Evolutionary conservation across 495 filamentous ascomycete species (phyloP), one percentile per base, ranked within the genome.

Genomic region (Xylaria intraflava): DNA sequence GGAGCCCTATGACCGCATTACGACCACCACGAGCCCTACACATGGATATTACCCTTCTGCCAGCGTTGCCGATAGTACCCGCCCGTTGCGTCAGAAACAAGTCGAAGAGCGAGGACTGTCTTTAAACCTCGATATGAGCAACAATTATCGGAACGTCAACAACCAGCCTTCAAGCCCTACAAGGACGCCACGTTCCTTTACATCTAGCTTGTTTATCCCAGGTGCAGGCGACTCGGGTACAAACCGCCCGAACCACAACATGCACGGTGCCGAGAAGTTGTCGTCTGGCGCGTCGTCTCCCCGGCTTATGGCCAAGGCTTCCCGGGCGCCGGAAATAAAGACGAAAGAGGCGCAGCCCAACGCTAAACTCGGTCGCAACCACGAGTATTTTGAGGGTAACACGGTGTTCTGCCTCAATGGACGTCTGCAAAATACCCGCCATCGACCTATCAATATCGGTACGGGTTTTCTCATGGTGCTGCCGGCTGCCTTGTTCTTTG

Each of bases 381-480:
- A 88, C 67, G 80, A 97, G 67, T 95, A 96, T 69, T 96, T 95
- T 61, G 77, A 83, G 33, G 93, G 94, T 35, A 96, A 96, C 57
- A 96, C 88, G 1, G 73, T 88, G 31, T 98, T 97, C 69, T 94
- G 83, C 69, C 80, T 85, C 48, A 84, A 88, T 19, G 93, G 93
- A 27, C 78, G 93, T 56, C 74, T 89, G 23, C 88, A 96, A 59
- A 98, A 96, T 65, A 86, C 91, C 45, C 80, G 83, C 55, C 85
- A 95, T 55, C 81, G 86, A 58, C 93, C 93, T n/a, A 82, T 98
- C 61, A 96, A 96, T 57, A 83, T 97, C 60, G 83, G 82, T 36
- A 98, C 93, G 10, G 91, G 85, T 17, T 67, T 90, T 39, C 66
- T 95, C 17, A 78, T 95, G 11, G 69, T 90, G 26, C 57, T 95